These are phyloP conservation scores for Skeletonema tropicum DNA, from an alignment of 108 stramenopile species.

Conservation along the genomic window DNA sequence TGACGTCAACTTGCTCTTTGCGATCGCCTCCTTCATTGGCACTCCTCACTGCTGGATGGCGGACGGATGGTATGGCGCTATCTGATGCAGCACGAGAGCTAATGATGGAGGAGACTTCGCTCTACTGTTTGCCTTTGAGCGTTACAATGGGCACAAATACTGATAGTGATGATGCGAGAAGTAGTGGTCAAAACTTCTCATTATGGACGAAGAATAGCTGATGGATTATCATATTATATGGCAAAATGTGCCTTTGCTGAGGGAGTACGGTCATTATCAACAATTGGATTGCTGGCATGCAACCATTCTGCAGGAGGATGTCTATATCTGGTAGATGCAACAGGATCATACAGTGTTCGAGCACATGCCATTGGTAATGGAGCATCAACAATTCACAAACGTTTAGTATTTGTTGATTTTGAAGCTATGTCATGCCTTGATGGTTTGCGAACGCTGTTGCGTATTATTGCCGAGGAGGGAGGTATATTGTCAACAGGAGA, in stretches of 20 bases:
- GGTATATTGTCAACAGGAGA: neutral
- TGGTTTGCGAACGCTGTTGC: conserved; percentile 32
- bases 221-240: conserved; percentile 65
- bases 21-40: conserved; percentile 50
- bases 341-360: conserved; percentile 68
- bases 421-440: conserved; percentile 25
- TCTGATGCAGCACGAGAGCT: conserved; percentile 51
- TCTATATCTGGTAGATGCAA: conserved; percentile 69
- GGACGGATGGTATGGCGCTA: conserved; percentile 67
- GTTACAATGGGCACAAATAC: conserved; percentile 3
- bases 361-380: conserved; percentile 72
- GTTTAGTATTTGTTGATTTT: conserved; percentile 42
- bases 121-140: conserved; percentile 48
- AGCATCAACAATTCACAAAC: conserved; percentile 35
- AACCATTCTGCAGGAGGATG: conserved; percentile 5
- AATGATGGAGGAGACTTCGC: conserved; percentile 48
- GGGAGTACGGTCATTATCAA: conserved; percentile 49
- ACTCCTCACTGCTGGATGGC: conserved; percentile 74
- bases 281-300: conserved; percentile 65
- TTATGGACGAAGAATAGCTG: conserved; percentile 61
- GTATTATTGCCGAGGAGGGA: conserved; percentile 29
- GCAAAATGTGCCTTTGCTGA: conserved; percentile 61
- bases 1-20: neutral
- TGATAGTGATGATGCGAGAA: neutral
- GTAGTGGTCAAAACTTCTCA: conserved; percentile 8